phyloP scores from a whole-genome alignment of 495 filamentous ascomycete species.

The Niebla homalea region DNA sequence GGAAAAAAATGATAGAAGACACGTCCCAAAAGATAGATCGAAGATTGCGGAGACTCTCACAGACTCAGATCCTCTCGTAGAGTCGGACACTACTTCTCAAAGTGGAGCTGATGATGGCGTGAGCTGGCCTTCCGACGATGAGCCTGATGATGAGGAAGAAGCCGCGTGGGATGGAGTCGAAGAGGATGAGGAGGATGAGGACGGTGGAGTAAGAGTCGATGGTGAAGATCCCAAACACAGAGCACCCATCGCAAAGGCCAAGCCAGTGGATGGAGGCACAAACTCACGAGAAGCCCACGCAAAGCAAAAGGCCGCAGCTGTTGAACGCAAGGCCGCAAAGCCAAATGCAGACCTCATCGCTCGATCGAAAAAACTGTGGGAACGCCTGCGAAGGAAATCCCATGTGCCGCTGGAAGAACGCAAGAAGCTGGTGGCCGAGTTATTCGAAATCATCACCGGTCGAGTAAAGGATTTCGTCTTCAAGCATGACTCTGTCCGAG shows the following conservation, averaged over 20 bases:
- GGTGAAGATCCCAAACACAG: background rate
- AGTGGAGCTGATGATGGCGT: constrained; percentile 17
- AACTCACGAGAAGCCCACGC: constrained; percentile 73
- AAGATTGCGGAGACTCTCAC: constrained; percentile 10
- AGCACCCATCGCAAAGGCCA: background rate
- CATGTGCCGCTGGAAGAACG: constrained; percentile 77
- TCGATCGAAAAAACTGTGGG: constrained; percentile 95
- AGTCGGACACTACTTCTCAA: constrained; percentile 17
- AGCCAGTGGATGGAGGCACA: background rate
- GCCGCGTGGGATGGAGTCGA: constrained; percentile 9
- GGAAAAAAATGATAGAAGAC: background rate
- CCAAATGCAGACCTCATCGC: constrained; percentile 79
- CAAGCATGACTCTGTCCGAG: constrained; percentile 92
- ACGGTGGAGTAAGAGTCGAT: background rate
- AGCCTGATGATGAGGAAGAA: constrained; percentile 24
- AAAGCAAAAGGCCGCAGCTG: constrained; percentile 78
- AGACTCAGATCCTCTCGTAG: constrained; percentile 18
- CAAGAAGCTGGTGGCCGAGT: constrained; percentile 70
- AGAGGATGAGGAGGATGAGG: constrained; percentile 7
- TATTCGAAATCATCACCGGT: constrained; percentile 82
- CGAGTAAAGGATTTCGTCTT: constrained; percentile 89
- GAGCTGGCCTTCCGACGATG: constrained; percentile 21
- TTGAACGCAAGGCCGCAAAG: constrained; percentile 83
- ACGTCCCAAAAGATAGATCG: background rate
- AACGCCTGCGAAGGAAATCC: constrained; percentile 79